These are phyloP conservation scores for Paxillus rubicundulus DNA, from an alignment of 768 basidiomycete species.

Conservation along the genomic window DNA sequence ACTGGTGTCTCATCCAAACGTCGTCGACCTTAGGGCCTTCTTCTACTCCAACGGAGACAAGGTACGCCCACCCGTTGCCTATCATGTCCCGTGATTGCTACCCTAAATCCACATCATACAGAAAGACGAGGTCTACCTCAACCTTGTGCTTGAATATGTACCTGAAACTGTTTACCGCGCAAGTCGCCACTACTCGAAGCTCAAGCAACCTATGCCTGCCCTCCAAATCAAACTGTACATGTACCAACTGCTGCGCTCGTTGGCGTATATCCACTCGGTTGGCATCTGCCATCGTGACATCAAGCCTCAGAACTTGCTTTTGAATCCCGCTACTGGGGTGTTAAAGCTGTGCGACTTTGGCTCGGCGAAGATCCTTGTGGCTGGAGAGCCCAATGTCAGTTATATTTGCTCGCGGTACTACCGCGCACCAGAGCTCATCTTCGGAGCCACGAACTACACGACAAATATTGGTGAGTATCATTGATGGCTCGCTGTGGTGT, in stretches of 20 bases:
- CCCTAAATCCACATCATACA: conserved; percentile 32
- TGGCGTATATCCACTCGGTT: conserved; percentile 99
- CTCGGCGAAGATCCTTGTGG: conserved; percentile 96
- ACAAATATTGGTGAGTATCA: conserved; percentile 90
- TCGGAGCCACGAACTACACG: conserved; percentile 99
- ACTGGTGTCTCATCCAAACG: conserved; percentile 94
- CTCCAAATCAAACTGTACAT: conserved; percentile 99
- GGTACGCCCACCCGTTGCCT: conserved; percentile 45
- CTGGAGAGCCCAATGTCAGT: conserved; percentile 98
- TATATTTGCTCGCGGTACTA: conserved; percentile 99
- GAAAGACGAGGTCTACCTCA: conserved; percentile 99
- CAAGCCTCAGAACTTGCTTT: conserved; percentile 97
- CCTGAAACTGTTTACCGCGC: conserved; percentile 99
- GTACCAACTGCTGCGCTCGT: conserved; percentile 97
- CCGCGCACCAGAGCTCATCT: conserved; percentile 98
- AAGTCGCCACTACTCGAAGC: conserved; percentile 97
- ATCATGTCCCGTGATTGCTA: conserved; percentile 2
- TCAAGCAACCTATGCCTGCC: conserved; percentile 99
- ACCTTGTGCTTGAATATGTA: conserved; percentile 98
- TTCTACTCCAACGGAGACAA: conserved; percentile 99
- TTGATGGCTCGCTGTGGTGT: neutral
- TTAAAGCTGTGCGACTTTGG: conserved; percentile 99
- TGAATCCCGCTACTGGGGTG: conserved; percentile 95
- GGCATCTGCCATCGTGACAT: conserved; percentile 99
- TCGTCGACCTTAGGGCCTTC: conserved; percentile 95